Evolutionary conservation across 2,329 filamentous ascomycete species (phyloP).

Genomic region (Aspergillus proliferans): DNA sequence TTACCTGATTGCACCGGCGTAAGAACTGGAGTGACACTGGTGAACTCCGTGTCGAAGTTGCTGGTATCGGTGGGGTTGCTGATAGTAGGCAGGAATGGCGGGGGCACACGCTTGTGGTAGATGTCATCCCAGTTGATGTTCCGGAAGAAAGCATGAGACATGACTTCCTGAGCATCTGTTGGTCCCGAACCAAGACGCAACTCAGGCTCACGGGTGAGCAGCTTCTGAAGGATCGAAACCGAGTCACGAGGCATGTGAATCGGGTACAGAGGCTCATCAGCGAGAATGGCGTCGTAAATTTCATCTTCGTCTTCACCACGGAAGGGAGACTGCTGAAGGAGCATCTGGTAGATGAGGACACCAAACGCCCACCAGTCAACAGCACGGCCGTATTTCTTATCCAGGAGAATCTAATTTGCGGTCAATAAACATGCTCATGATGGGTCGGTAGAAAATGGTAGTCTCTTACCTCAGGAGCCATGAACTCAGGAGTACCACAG

Average conservation of each 20-base stretch:
- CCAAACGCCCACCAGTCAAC: slow-evolving; percentile 99
- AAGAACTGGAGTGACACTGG: slow-evolving; percentile 92
- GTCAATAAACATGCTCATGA: slow-evolving; percentile 15
- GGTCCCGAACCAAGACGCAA: slow-evolving; percentile 87
- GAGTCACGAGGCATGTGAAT: slow-evolving; percentile 98
- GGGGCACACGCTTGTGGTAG: slow-evolving; percentile 84
- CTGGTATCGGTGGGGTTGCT: slow-evolving; percentile 95
- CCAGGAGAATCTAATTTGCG: slow-evolving; percentile 68
- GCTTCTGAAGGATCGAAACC: slow-evolving; percentile 94
- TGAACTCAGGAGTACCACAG: slow-evolving; percentile 98
- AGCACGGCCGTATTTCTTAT: slow-evolving; percentile 96
- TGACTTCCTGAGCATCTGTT: slow-evolving; percentile 95
- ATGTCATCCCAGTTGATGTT: slow-evolving; percentile 99
- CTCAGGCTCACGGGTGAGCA: slow-evolving; percentile 91
- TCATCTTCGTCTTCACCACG: slow-evolving; percentile 98
- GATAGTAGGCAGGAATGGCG: slow-evolving; percentile 85
- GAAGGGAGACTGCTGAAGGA: slow-evolving; percentile 97
- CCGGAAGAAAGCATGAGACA: slow-evolving; percentile 97
- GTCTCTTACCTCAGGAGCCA: slow-evolving; percentile 81
- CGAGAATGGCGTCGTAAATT: slow-evolving; percentile 97
- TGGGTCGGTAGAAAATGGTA: not conserved
- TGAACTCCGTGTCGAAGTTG: slow-evolving; percentile 98
- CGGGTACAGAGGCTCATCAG: slow-evolving; percentile 93
- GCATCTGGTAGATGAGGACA: slow-evolving; percentile 98
- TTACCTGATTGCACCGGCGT: slow-evolving; percentile 95